Evolutionary conservation across 2,329 filamentous ascomycete species (phyloP).

Genomic region (Fusarium neocosmosporiellum): DNA sequence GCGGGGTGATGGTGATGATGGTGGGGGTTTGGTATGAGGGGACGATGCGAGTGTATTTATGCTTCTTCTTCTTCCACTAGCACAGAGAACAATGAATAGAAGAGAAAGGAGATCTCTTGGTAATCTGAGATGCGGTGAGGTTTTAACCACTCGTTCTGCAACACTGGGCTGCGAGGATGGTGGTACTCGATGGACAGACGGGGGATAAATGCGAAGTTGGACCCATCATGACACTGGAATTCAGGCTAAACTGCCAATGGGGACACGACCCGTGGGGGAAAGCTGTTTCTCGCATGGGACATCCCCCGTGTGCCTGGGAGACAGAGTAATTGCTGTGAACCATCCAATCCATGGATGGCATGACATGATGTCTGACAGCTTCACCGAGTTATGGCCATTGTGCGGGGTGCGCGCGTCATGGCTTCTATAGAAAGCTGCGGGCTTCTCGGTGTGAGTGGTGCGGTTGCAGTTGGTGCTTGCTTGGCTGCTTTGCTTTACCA

Average conservation of each 20-base stretch:
- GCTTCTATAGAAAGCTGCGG: slow-evolving; percentile 13
- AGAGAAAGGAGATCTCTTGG: slow-evolving; percentile 4
- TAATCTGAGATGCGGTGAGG: slow-evolving; percentile 26
- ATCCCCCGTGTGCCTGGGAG: not conserved
- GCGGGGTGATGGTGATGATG: slow-evolving; percentile 2
- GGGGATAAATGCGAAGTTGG: slow-evolving; percentile 39
- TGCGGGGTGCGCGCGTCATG: slow-evolving; percentile 35
- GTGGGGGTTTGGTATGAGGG: slow-evolving; percentile 15
- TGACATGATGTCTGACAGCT: slow-evolving; percentile 24
- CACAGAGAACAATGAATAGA: not conserved
- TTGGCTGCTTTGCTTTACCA: not conserved
- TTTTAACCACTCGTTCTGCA: slow-evolving; percentile 27
- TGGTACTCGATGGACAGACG: not conserved
- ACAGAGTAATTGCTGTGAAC: not conserved
- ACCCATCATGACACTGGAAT: slow-evolving; percentile 39
- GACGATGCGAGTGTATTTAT: slow-evolving; percentile 20
- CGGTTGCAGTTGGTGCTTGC: slow-evolving; percentile 25
- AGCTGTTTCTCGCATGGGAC: not conserved
- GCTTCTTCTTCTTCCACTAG: not conserved
- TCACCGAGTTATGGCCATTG: slow-evolving; percentile 20
- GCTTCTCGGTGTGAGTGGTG: slow-evolving; percentile 36
- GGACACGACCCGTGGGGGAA: slow-evolving; percentile 19
- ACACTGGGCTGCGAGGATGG: not conserved
- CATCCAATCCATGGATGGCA: not conserved
- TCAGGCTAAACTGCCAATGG: slow-evolving; percentile 42